Evolutionary conservation across 306 rosid genomes (phyloP).

Genomic region (Cucurbita argyrosperma): DNA sequence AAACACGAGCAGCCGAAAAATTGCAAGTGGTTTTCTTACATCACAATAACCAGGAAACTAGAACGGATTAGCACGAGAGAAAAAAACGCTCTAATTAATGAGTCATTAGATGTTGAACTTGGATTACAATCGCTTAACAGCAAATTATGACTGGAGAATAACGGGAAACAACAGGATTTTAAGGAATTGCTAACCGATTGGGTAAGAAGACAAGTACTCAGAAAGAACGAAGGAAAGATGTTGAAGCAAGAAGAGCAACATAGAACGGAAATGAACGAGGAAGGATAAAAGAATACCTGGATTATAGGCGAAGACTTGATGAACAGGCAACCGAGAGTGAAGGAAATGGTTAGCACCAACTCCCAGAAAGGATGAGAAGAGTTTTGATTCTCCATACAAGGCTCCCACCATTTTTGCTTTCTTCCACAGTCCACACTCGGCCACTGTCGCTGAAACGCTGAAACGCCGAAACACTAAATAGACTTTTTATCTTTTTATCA

Average conservation of each 20-base stretch:
- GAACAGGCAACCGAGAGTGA: constrained; percentile 2
- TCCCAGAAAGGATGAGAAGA: constrained; percentile 3
- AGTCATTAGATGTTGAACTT: background rate
- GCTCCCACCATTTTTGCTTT: constrained; percentile 7
- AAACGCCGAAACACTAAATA: background rate
- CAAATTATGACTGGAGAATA: background rate
- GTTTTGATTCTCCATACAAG: background rate
- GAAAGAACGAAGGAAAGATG: background rate
- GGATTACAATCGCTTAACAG: background rate
- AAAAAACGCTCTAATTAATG: background rate
- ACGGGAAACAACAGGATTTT: background rate
- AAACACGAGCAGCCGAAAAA: background rate
- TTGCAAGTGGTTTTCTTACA: background rate
- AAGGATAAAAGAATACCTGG: background rate
- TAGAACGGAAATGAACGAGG: background rate
- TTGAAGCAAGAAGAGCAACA: background rate
- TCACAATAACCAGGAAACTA: background rate
- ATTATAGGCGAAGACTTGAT: background rate
- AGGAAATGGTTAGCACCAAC: background rate
- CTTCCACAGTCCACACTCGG: background rate
- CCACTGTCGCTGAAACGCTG: background rate
- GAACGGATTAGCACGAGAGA: background rate
- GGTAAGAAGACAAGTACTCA: background rate
- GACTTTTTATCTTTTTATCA: too few species aligned
- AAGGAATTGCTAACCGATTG: background rate